Percentiles rank a stretch among this genome's conserved stretches.
phyloP scores from a whole-genome alignment of 768 basidiomycete species.

The Mycena leptocephala region DNA sequence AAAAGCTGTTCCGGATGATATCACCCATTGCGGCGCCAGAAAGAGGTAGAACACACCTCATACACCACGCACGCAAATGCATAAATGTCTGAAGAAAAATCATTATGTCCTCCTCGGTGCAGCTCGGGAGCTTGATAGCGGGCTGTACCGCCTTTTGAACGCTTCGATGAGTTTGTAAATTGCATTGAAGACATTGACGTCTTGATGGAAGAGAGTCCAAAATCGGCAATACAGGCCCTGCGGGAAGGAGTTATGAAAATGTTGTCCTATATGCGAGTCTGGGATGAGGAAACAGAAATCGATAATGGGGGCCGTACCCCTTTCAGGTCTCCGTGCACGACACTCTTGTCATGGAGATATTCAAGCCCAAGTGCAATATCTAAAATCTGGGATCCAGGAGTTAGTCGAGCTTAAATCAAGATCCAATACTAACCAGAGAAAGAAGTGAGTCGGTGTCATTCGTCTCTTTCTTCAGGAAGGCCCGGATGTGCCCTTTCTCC shows the following conservation, averaged over 20 bases:
- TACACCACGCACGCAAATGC: conserved; percentile 58
- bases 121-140: conserved; percentile 51
- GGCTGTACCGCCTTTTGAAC: conserved; percentile 48
- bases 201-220: conserved; percentile 56
- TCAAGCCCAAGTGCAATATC: neutral
- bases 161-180: conserved; percentile 34
- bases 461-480: conserved; percentile 26
- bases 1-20: conserved; percentile 8
- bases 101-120: conserved; percentile 39
- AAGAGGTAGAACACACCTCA: no score
- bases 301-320: neutral
- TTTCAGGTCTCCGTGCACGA: conserved; percentile 40
- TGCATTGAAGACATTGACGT: conserved; percentile 36
- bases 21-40: no score
- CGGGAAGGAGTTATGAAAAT: conserved; percentile 59
- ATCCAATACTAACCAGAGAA: neutral
- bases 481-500: conserved; percentile 43
- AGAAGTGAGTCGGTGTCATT: neutral
- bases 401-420: no score
- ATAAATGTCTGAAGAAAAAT: conserved; percentile 54
- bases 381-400: no score
- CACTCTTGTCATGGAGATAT: conserved; percentile 29
- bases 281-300: no score
- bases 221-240: no score
- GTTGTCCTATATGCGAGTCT: conserved; percentile 56